A percentile compares a stretch with the other conserved stretches of the same genome.
These are phyloP conservation scores for Pythium sukuiense DNA, from an alignment of 352 stramenopile genomes.

Conservation along the genomic window DNA sequence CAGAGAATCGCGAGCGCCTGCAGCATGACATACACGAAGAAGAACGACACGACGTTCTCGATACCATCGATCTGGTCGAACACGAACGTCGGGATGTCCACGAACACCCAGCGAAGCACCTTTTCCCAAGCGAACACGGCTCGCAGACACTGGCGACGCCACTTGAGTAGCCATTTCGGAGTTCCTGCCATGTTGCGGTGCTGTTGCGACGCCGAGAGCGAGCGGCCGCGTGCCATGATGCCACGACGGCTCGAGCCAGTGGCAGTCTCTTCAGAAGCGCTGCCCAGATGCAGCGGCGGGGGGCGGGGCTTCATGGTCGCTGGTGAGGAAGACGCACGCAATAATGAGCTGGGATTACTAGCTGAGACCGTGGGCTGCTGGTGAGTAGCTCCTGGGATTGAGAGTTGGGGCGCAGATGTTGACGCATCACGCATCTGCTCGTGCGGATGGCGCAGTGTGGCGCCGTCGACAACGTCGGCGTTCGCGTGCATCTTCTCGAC, in stretches of 20 bases:
- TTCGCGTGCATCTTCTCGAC: slow-evolving; percentile 5
- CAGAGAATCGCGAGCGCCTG: slow-evolving; percentile 85
- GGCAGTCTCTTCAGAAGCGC: background rate
- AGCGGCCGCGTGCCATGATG: slow-evolving; percentile 4
- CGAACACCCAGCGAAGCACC: slow-evolving; percentile 57
- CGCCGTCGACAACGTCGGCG: slow-evolving; percentile 4
- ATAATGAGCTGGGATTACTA: slow-evolving; percentile 6
- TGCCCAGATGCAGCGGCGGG: slow-evolving; percentile 13
- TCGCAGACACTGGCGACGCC: slow-evolving; percentile 63
- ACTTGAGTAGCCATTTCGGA: slow-evolving; percentile 29
- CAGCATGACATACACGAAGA: slow-evolving; percentile 86
- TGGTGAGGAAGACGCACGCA: background rate
- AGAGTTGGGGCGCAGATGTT: slow-evolving; percentile 12
- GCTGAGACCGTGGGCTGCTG: background rate
- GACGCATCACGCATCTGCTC: slow-evolving; percentile 5
- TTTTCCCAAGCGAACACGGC: slow-evolving; percentile 66
- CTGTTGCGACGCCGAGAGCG: background rate
- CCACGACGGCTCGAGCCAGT: background rate
- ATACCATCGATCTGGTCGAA: slow-evolving; percentile 50
- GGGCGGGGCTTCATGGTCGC: background rate
- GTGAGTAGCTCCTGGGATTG: background rate
- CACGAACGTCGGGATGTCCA: slow-evolving; percentile 49
- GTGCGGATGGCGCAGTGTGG: background rate
- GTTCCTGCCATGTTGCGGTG: background rate
- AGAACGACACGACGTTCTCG: slow-evolving; percentile 71